Evolutionary conservation across 805 yeast species (phyloP), one percentile per base, ranked within the genome.

Genomic region (Ogataea trehalophila): DNA sequence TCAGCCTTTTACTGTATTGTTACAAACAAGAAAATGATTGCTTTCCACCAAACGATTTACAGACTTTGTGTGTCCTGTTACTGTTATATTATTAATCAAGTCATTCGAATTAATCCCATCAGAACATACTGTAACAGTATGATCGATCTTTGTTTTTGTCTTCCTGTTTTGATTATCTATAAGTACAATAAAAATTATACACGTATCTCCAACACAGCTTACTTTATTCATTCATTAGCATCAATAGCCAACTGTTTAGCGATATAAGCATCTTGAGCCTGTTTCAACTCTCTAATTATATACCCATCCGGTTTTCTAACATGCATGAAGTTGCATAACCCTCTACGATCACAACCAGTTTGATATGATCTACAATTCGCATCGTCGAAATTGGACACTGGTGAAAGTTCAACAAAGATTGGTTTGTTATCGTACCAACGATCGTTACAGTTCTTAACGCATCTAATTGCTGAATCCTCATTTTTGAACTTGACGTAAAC

Each of bases 281-380:
- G 47, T 15, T 44, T 36, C 33, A 41, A 42, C 20, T 46, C 50
- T 43, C 42, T 61, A 59, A 37, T 60, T 48, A 62, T 37, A 5
- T 33, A 45, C 6, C 59, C 58, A 2, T 77, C 61, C 0, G 95
- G 88, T 36, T 73, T 66, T 56, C 82, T 73, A 3, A 83, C 74
- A 64, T 91, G 98, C 77, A 89, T 85, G 65, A 87, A 90, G 65
- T 91, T 91, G 67, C 98, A 91, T 58, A 78, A 76, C 33, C 83
- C 86, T 2, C 90, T 92, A 61, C 97, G 75, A n/a, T 74, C 77
- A 61, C 98, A 91, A 14, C 68, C 69, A 36, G 6, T n/a, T 13
- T 22, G 20, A 59, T 84, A 83, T 39, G 85, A 85, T 37, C 87
- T 72, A 61, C 98, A 91, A 46, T 79, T 74, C 13, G 95, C 85